Evolutionary conservation across 805 yeast species (phyloP).

Genomic region (Starmerella bombicola): DNA sequence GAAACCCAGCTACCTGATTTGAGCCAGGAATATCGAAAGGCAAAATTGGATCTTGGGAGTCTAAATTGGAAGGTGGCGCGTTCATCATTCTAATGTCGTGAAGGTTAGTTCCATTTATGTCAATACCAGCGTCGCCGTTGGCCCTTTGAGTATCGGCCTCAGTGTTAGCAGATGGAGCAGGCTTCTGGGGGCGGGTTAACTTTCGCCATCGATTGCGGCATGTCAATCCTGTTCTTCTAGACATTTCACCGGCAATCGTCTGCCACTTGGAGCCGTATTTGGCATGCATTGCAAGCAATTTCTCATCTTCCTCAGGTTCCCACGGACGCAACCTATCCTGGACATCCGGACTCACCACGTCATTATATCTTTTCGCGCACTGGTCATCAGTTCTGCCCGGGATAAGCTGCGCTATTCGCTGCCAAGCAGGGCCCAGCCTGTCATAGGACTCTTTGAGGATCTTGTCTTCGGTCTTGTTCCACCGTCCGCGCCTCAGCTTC

Average conservation of each 20-base stretch:
- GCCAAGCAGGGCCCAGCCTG: constrained; percentile 73
- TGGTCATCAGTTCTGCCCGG: constrained; percentile 88
- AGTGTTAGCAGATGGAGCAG: neutral
- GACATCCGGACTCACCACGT: constrained; percentile 73
- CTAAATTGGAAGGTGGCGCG: neutral
- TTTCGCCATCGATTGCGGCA: constrained; percentile 91
- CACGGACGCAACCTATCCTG: constrained; percentile 68
- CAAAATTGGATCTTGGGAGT: neutral
- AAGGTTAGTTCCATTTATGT: neutral
- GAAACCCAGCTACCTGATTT: constrained; percentile 13
- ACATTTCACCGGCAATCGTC: constrained; percentile 55
- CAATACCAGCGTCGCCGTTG: neutral
- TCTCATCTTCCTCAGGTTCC: constrained; percentile 64
- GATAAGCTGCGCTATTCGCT: constrained; percentile 61
- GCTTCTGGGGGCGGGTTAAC: constrained; percentile 40
- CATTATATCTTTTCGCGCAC: constrained; percentile 82
- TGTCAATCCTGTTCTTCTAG: constrained; percentile 73
- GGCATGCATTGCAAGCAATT: constrained; percentile 54
- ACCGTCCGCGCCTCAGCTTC: constrained; percentile 63
- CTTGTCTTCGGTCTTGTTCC: constrained; percentile 75
- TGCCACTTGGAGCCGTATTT: constrained; percentile 82
- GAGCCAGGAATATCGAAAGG: constrained; percentile 17
- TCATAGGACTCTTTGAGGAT: constrained; percentile 49
- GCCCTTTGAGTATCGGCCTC: neutral
- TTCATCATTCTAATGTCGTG: neutral